Conservation (phyloP, 108 stramenopile species). For the Parietichytrium sp. region DNA sequence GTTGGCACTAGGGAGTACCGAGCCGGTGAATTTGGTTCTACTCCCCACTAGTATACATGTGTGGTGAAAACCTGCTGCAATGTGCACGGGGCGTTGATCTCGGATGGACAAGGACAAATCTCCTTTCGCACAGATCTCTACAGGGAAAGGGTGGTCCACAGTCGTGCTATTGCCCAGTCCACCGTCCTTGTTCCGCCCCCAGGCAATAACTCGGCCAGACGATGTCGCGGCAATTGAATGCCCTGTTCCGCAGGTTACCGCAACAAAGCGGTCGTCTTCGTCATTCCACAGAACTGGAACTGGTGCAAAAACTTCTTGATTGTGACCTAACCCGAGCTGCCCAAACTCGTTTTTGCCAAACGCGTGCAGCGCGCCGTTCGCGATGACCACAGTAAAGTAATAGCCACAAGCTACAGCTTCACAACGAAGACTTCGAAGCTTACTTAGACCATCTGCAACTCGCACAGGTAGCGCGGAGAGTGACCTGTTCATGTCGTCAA, state of each 20-base stretch:
- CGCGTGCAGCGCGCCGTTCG: neutral
- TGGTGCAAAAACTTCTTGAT: neutral
- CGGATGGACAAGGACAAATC: constrained; percentile 12
- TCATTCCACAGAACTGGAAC: constrained; percentile 6
- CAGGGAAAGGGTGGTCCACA: neutral
- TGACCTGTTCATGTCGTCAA: neutral
- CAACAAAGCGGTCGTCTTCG: constrained; percentile 22
- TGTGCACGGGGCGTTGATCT: neutral
- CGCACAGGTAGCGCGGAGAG: constrained; percentile 4
- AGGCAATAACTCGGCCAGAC: constrained; percentile 6
- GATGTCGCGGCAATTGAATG: constrained; percentile 34
- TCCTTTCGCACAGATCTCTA: constrained; percentile 20
- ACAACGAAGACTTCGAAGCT: constrained; percentile 33
- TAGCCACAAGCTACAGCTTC: constrained; percentile 17
- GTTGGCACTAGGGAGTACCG: neutral
- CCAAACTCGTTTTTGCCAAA: constrained; percentile 26
- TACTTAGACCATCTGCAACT: constrained; percentile 31
- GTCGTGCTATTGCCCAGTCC: constrained; percentile 2
- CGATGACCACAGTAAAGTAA: constrained; percentile 8
- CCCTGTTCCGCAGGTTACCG: constrained; percentile 30
- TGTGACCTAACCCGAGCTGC: constrained; percentile 17
- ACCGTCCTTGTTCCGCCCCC: constrained; percentile 33
- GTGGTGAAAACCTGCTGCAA: constrained; percentile 1
- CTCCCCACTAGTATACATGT: constrained; percentile 20
- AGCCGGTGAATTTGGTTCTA: neutral